Base-by-base conservation (phyloP, 1,284 basidiomycete genomes). In the Pyrrhoderma noxium region DNA sequence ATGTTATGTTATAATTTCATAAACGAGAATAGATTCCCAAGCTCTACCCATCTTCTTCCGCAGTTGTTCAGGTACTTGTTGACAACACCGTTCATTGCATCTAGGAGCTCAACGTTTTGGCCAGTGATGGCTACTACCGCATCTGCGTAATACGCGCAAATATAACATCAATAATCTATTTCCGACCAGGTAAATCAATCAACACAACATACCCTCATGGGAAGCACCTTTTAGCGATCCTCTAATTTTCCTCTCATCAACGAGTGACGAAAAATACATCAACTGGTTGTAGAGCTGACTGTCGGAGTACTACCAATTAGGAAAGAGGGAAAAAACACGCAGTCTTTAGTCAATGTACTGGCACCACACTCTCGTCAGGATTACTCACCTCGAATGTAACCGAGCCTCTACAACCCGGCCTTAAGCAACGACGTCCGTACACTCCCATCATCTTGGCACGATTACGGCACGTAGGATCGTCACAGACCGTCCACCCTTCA, bases 371-470 rank as follows among this genome's bases (percentile, higher is more conserved):
- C n/a, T n/a, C n/a, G 45, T 19, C 7, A 36, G 19, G 35, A 38
- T 14, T 3, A 69, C 79, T 45, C 60, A 90, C 89, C 76, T 93
- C 90, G 56, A 89, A 83, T 13, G 74, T 61, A 45, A 90, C 84
- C 3, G 64, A 72, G 0, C 89, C 89, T 50, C 64, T 72, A 66
- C 93, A 96, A 16, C 70, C 78, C 8, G 68, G 67, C 43, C 75
- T 75, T 54, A 93, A 66, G 64, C 93, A 97, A 45, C 83, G 73
- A 41, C 82, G 77, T 7, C 92, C 92, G 65, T 94, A 96, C 0
- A 98, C 92, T 39, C 89, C 76, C 83, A 96, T 93, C 75, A 83
- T 86, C 21, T 93, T 76, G n/a, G 93, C 93, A 18, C 84, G 76
- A 51, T 84, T 77, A 8, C 80, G 79, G 64, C 96, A 99, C 1